Conservation (phyloP, 2,329 filamentous ascomycete species). For the Elsinoe necatrix region DNA sequence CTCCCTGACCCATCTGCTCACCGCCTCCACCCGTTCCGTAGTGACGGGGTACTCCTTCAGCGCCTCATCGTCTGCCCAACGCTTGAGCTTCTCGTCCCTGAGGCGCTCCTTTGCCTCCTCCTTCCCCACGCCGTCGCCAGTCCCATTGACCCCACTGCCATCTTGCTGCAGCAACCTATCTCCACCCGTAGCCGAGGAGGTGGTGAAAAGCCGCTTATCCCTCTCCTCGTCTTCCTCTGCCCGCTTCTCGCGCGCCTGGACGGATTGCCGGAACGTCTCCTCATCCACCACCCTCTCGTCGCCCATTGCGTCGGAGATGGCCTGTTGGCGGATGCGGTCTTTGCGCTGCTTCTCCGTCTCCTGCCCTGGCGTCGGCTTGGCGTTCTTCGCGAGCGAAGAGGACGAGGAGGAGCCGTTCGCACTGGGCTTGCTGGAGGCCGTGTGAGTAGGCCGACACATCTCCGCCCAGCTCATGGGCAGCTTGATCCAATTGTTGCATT, state of each 20-base stretch:
- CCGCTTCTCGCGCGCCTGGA: conserved; percentile 52
- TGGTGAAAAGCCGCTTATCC: conserved; percentile 22
- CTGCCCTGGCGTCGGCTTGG: conserved; percentile 1
- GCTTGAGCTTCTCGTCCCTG: conserved; percentile 33
- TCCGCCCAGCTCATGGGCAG: conserved; percentile 59
- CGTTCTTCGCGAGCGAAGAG: not conserved
- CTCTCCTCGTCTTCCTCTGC: conserved; percentile 49
- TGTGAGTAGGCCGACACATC: conserved; percentile 50
- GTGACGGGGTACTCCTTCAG: conserved; percentile 60
- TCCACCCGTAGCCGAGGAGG: not conserved
- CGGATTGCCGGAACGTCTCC: conserved; percentile 54
- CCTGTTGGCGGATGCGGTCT: conserved; percentile 54
- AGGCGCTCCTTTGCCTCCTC: not conserved
- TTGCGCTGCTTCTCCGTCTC: conserved; percentile 48
- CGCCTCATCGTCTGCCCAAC: conserved; percentile 58
- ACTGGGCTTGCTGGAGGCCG: conserved; percentile 28
- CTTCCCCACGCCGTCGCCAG: not conserved
- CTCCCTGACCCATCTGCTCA: conserved; percentile 59
- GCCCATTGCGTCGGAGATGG: conserved; percentile 57
- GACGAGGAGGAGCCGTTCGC: not conserved
- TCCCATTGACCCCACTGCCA: not conserved
- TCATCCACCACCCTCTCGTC: conserved; percentile 63
- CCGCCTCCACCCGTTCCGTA: conserved; percentile 59
- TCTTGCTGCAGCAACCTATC: not conserved
- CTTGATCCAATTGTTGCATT: conserved; percentile 60